Percentiles rank a stretch among this genome's conserved stretches.
Evolutionary conservation across 169 alveolate species (phyloP).

Genomic region (Besnoitia besnoiti): DNA sequence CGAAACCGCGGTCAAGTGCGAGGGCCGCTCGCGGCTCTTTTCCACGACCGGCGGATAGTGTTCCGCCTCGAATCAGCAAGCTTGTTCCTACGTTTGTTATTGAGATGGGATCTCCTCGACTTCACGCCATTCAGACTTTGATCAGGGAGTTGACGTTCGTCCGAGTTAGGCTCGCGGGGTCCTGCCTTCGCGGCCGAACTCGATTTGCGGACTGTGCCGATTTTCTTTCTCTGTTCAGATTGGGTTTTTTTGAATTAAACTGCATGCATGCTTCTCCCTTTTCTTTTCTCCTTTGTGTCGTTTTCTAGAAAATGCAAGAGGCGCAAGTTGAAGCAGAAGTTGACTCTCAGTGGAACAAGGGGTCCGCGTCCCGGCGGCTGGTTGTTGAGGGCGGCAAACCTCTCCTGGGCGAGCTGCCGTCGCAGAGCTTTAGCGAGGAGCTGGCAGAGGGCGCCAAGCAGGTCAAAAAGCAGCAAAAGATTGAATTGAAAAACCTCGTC

Average conservation of each 20-base stretch:
- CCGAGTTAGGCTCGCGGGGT: neutral
- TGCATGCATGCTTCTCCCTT: neutral
- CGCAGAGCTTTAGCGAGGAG: conserved; percentile 54
- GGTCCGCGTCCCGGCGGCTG: conserved; percentile 15
- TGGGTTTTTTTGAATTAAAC: no score
- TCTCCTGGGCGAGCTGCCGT: conserved; percentile 38
- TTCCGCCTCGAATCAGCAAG: neutral
- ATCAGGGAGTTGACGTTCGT: no score
- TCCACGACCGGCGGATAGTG: neutral
- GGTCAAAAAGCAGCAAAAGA: conserved; percentile 53
- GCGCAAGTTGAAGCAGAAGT: conserved; percentile 45
- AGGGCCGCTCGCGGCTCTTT: neutral
- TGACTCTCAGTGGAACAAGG: conserved; percentile 5
- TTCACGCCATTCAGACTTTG: no score
- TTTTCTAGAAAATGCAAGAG: neutral
- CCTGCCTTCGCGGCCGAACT: neutral
- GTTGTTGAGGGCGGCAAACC: conserved; percentile 51
- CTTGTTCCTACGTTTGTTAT: neutral
- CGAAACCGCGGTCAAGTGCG: neutral
- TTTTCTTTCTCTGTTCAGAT: neutral
- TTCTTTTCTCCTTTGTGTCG: no score
- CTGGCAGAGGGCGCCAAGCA: conserved; percentile 57
- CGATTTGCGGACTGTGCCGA: neutral
- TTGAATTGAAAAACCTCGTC: conserved; percentile 51
- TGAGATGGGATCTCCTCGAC: no score